These are phyloP conservation scores for Mallotus nudiflorus DNA, from an alignment of 345 rosid species.

Conservation along the genomic window DNA sequence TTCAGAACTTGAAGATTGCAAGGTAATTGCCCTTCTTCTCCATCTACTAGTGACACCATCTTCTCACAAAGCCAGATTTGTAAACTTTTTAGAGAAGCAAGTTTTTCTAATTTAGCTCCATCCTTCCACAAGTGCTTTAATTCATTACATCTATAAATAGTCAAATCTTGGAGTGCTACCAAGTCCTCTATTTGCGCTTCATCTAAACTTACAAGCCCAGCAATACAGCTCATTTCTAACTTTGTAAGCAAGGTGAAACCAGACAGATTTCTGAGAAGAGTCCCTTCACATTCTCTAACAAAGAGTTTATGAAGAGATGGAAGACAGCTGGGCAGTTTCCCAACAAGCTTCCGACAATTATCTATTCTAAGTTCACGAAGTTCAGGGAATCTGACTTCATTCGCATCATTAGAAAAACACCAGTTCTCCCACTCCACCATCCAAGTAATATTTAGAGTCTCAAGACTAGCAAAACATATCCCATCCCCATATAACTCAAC, in stretches of 20 bases:
- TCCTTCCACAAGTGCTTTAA: no score
- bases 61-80: not conserved
- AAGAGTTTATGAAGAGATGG: not conserved
- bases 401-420: not conserved
- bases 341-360: not conserved
- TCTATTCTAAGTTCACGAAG: not conserved
- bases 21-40: no score
- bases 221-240: not conserved
- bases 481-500: no score
- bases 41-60: no score
- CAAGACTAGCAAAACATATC: no score
- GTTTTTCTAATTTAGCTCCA: conserved; percentile 3
- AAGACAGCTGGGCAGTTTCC: no score
- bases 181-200: not conserved
- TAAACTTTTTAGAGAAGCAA: not conserved
- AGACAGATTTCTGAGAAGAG: not conserved
- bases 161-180: no score
- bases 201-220: no score
- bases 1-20: no score
- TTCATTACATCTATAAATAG: no score
- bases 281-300: not conserved
- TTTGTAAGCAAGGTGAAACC: conserved; percentile 10
- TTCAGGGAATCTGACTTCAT: not conserved
- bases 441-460: no score
- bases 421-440: conserved; percentile 17